Evolutionary conservation across 2,329 filamentous ascomycete species (phyloP).

Genomic region (Byssothecium circinans): DNA sequence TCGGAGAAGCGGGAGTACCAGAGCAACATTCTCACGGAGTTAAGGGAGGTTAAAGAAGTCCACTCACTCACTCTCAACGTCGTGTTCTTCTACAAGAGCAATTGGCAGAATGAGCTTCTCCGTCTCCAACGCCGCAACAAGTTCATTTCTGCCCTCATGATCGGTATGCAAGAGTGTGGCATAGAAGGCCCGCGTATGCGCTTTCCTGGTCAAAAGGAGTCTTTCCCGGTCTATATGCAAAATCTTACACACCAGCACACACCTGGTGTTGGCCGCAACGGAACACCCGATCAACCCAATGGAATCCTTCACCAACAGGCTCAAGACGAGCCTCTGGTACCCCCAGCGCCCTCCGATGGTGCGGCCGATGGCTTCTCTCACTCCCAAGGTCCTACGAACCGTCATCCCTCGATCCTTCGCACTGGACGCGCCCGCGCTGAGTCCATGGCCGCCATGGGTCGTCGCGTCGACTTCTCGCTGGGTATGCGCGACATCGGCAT

Average conservation of each 20-base stretch:
- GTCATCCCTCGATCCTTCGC: conserved; percentile 59
- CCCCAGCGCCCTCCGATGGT: conserved; percentile 28
- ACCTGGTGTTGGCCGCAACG: conserved; percentile 46
- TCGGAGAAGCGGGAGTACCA: conserved; percentile 89
- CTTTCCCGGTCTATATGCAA: conserved; percentile 67
- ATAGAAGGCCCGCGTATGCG: conserved; percentile 82
- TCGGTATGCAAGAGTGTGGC: conserved; percentile 77
- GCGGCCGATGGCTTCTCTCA: conserved; percentile 6
- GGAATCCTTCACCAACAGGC: conserved; percentile 40
- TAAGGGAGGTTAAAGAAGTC: conserved; percentile 77
- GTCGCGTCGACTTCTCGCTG: conserved; percentile 70
- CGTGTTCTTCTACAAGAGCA: conserved; percentile 96
- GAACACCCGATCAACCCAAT: conserved; percentile 49
- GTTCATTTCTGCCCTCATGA: conserved; percentile 89
- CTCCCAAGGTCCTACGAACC: conserved; percentile 13
- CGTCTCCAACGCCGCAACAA: conserved; percentile 90
- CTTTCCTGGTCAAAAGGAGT: conserved; percentile 67
- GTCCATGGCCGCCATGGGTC: conserved; percentile 59
- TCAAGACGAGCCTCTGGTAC: conserved; percentile 49
- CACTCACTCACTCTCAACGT: conserved; percentile 87
- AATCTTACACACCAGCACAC: conserved; percentile 52
- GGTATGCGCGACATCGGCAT: conserved; percentile 64
- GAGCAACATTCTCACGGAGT: conserved; percentile 80
- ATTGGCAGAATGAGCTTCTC: conserved; percentile 91
- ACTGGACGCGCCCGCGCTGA: conserved; percentile 55